A percentile compares a stretch with the other conserved stretches of the same genome.
These are phyloP conservation scores for Chaetomidium leptoderma DNA, from an alignment of 495 filamentous ascomycete genomes.

Conservation along the genomic window DNA sequence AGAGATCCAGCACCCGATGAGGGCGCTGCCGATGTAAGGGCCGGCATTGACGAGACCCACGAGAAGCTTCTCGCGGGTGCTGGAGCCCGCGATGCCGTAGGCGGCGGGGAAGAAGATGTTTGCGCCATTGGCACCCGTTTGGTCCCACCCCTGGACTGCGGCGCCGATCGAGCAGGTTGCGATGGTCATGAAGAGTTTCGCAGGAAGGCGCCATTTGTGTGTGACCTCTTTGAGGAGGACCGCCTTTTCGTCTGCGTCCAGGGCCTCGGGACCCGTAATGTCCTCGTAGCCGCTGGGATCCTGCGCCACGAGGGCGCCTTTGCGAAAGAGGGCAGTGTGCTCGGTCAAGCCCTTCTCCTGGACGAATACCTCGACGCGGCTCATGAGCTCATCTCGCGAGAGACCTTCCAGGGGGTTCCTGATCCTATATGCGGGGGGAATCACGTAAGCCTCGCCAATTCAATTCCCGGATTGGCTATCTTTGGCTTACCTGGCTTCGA, in stretches of 20 bases:
- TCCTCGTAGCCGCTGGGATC: conserved; percentile 51
- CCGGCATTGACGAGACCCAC: conserved; percentile 50
- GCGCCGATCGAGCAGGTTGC: conserved; percentile 68
- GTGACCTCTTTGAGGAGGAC: conserved; percentile 53
- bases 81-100: conserved; percentile 43
- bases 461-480: background rate
- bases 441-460: background rate
- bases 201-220: conserved; percentile 63
- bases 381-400: conserved; percentile 48
- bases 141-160: conserved; percentile 70
- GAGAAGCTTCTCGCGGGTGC: conserved; percentile 47
- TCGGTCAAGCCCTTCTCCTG: conserved; percentile 48
- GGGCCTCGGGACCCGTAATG: conserved; percentile 45
- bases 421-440: conserved; percentile 21
- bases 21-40: conserved; percentile 48
- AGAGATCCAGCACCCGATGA: conserved; percentile 63
- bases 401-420: conserved; percentile 57
- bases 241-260: conserved; percentile 52
- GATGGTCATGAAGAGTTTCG: conserved; percentile 59
- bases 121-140: conserved; percentile 71
- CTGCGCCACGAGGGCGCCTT: conserved; percentile 64
- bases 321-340: conserved; percentile 48
- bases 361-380: conserved; percentile 54
- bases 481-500: conserved; percentile 43
- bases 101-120: conserved; percentile 59